Evolutionary conservation across 2,329 filamentous ascomycete genomes (phyloP).

Genomic region (Dissoconium aciculare): DNA sequence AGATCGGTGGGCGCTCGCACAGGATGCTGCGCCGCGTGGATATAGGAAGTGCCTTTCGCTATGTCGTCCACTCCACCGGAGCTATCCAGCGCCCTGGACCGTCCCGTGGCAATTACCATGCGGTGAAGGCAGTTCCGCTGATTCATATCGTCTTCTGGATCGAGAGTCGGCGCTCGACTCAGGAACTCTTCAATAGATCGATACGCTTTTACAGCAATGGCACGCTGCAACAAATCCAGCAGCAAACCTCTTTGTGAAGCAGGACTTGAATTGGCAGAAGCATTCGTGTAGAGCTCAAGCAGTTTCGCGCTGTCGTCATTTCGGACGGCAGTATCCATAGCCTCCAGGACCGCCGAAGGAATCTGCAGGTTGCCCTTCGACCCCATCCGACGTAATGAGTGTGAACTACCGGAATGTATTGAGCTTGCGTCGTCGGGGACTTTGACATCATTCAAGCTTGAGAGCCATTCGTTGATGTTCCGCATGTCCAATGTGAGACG

Average conservation of each 20-base stretch:
- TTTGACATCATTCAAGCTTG: conserved; percentile 62
- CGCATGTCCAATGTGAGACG: conserved; percentile 45
- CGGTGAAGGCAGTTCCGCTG: conserved; percentile 86
- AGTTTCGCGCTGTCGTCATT: conserved; percentile 49
- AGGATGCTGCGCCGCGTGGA: conserved; percentile 63
- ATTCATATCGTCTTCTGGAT: conserved; percentile 87
- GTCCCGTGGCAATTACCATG: conserved; percentile 79
- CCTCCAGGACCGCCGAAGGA: conserved; percentile 52
- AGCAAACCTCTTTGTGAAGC: conserved; percentile 49
- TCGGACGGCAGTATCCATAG: conserved; percentile 56
- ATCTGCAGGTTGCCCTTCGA: conserved; percentile 62
- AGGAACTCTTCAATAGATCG: conserved; percentile 59
- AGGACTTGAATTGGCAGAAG: conserved; percentile 24
- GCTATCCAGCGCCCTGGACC: conserved; percentile 44
- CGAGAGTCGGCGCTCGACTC: conserved; percentile 51
- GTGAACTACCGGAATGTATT: conserved; percentile 41
- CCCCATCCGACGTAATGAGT: conserved; percentile 61
- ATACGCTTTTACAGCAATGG: conserved; percentile 55
- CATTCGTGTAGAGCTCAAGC: conserved; percentile 26
- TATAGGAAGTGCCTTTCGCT: conserved; percentile 51
- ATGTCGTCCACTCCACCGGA: conserved; percentile 20
- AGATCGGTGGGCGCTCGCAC: conserved; percentile 45
- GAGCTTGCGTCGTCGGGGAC: conserved; percentile 61
- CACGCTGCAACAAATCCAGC: conserved; percentile 64
- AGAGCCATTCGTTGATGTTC: conserved; percentile 81